Base-by-base conservation (phyloP, 2,329 filamentous ascomycete species). In the Claviceps pazoutovae region DNA sequence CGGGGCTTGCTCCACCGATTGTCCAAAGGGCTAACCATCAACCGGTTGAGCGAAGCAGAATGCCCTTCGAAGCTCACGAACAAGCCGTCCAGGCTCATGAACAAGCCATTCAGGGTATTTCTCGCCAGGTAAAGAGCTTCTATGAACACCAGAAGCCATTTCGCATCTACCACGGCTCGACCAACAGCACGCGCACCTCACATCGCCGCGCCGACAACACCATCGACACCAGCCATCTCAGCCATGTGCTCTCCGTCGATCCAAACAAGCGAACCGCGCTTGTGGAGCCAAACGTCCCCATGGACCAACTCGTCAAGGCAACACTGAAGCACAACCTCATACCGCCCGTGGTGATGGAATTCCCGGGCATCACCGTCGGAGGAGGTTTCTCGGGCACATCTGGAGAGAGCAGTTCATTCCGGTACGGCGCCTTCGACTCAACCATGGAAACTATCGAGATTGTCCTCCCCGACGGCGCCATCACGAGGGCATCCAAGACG, bases 151-250 rank as follows among this genome's bases (percentile, higher is more conserved):
- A 68, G 53, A 64, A 71, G 61, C 77, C 82, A 2, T 89, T 86
- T 66, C 76, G 84, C n/a, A 82, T 89, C 61, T 85, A 81, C 59
- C 85, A 89, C 66, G 86, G 86, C 55, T 81, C 83, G 0, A 88
- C 85, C 26, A 88, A 87, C 68, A 86, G 80, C 65, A 89, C 86
- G 39, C 80, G 86, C 7, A 74, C 75, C 26, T 73, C 73, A 7
- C 67, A 70, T 19, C 72, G 72, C 34, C 66, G 57, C 50, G 57
- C 54, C 44, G 44, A 46, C 23, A 54, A 56, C 45, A 51, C 59
- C 53, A 61, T 89, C 57, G 83, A 88, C 68, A 88, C 85, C 60
- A 80, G 79, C 61, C 66, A 69, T 3, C 74, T 90, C 3, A 70
- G 69, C 57, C 71, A 82, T 63, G 82, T 90, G 26, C 70, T 90